These are phyloP conservation scores for Phytopythium kandeliae DNA, from an alignment of 352 stramenopile genomes.

Conservation along the genomic window DNA sequence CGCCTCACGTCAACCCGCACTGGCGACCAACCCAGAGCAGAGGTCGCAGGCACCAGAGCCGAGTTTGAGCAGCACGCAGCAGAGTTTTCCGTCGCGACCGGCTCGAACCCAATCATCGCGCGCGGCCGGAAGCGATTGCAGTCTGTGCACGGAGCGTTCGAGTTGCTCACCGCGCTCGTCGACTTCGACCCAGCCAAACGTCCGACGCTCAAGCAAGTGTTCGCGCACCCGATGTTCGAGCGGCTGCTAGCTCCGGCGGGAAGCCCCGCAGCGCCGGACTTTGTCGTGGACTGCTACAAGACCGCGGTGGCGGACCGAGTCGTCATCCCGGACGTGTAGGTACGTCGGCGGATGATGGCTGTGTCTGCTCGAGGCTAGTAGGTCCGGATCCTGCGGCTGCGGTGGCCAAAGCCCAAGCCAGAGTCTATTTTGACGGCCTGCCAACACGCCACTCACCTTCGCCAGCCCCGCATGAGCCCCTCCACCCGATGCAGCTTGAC, in stretches of 20 bases:
- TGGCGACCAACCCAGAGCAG: neutral
- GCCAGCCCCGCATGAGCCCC: constrained; percentile 70
- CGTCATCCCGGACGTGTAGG: constrained; percentile 39
- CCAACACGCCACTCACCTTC: constrained; percentile 2
- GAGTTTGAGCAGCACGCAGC: constrained; percentile 39
- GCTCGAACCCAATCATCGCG: constrained; percentile 41
- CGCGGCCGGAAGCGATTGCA: constrained; percentile 45
- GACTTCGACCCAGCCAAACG: constrained; percentile 54
- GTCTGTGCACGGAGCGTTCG: constrained; percentile 31
- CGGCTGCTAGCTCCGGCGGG: constrained; percentile 16
- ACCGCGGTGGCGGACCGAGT: constrained; percentile 6
- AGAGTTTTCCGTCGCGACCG: constrained; percentile 42
- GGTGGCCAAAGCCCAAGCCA: neutral
- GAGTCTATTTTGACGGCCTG: constrained; percentile 4
- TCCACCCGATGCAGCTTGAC: constrained; percentile 75
- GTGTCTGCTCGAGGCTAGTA: no score
- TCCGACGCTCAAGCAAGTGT: constrained; percentile 60
- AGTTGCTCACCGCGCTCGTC: constrained; percentile 47
- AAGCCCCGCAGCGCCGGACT: constrained; percentile 20
- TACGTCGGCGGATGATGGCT: no score
- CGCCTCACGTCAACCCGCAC: constrained; percentile 14
- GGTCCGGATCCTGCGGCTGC: no score
- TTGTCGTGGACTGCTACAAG: constrained; percentile 55
- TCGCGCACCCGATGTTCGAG: constrained; percentile 58
- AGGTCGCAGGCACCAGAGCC: constrained; percentile 7